Evolutionary conservation across 495 filamentous ascomycete species (phyloP).

Genomic region (Pyronema domesticum): DNA sequence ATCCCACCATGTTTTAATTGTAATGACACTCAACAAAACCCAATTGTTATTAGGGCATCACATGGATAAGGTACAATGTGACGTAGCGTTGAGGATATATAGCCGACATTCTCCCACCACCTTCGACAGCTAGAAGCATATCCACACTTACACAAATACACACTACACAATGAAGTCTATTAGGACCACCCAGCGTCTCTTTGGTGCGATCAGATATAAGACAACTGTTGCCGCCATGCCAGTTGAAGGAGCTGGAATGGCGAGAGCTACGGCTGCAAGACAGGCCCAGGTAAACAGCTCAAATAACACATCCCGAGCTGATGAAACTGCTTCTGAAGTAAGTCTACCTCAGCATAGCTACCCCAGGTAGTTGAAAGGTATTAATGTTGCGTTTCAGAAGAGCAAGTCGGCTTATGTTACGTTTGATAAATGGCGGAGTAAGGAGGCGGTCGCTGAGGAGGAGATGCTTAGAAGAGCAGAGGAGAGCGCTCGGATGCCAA

Average conservation of each 20-base stretch:
- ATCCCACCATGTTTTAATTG: no score
- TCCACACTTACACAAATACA: neutral
- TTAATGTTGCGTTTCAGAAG: neutral
- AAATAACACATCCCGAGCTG: neutral
- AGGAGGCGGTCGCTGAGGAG: neutral
- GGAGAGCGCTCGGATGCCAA: no score
- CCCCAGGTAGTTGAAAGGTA: neutral
- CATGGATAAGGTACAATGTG: no score
- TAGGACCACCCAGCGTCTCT: neutral
- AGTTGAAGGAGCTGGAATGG: neutral
- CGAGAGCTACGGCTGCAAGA: neutral
- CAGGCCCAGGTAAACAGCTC: neutral
- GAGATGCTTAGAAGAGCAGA: neutral
- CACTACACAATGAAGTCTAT: neutral
- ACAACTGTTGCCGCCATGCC: neutral
- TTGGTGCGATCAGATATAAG: neutral
- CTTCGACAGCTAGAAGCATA: no score
- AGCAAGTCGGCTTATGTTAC: neutral
- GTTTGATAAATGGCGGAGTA: neutral
- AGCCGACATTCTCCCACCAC: no score
- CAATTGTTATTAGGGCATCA: no score
- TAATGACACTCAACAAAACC: no score
- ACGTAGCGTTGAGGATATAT: no score
- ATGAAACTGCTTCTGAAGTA: neutral
- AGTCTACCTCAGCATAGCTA: neutral